phyloP scores from a whole-genome alignment of 768 basidiomycete species.

The Cubamyces lactineus region DNA sequence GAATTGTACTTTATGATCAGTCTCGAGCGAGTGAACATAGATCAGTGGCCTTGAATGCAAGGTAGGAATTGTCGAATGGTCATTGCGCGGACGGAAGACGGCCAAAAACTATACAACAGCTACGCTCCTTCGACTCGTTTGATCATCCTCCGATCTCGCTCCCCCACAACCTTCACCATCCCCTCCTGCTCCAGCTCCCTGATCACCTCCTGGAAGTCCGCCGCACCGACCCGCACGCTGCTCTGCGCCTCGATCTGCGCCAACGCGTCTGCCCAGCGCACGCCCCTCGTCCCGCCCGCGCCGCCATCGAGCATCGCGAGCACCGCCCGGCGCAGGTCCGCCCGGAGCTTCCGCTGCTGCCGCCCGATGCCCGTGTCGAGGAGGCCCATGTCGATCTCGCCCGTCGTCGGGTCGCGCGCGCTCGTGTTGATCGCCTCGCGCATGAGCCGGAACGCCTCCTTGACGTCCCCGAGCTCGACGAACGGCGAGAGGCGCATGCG shows the following conservation, averaged over 20 bases:
- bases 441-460: constrained; percentile 93
- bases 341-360: constrained; percentile 81
- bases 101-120: too few relatives aligned
- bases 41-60: too few relatives aligned
- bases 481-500: constrained; percentile 91
- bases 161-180: constrained; percentile 81
- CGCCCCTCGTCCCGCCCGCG: constrained; percentile 55
- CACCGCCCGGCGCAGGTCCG: constrained; percentile 89
- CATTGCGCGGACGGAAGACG: too few relatives aligned
- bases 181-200: constrained; percentile 85
- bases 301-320: constrained; percentile 59
- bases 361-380: constrained; percentile 92
- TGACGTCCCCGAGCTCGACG: constrained; percentile 86
- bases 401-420: constrained; percentile 94
- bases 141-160: constrained; percentile 84
- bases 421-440: constrained; percentile 93
- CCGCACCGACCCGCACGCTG: constrained; percentile 73
- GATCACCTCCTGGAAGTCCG: constrained; percentile 83
- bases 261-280: constrained; percentile 84
- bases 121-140: constrained; percentile 53
- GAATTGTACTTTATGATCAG: too few relatives aligned
- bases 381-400: constrained; percentile 96
- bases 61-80: too few relatives aligned
- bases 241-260: constrained; percentile 83
- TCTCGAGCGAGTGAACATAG: too few relatives aligned